Base-by-base conservation (phyloP, 73 alveolate genomes). In the Paramecium caudatum region DNA sequence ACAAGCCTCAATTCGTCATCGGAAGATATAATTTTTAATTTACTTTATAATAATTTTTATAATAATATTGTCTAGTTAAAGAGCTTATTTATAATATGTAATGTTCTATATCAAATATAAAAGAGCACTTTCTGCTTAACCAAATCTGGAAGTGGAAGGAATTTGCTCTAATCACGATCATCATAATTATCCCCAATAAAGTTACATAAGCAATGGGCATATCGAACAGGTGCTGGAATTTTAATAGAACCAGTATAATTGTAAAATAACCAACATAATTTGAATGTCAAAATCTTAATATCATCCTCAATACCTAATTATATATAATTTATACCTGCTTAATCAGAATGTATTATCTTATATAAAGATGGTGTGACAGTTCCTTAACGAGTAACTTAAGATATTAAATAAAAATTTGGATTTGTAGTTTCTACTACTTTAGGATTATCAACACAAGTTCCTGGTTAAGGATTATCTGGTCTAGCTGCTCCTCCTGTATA, bases 181-280 rank as follows among this genome's bases (percentile, higher is more conserved):
- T 85, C 81, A 36, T 90, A 90, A 39, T 95, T 93, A 74, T 94
- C 98, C 47, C 98, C 96, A 41, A 95, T 88, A 80, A 96, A 96
- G 61, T 95, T 91, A 41, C 97, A 97, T 13, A 96, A 94, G 43
- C 95, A 94, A 87, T 96, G 98, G 34, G 99, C 99, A 96, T 95
- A 96, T 91, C 97, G 94, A 16, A 97, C 93, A 37, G 98, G 97
- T 3, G 99, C 96, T 25, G 99, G 99, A 48, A 61, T 86, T 46
- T 96, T 95, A 69, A 97, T 94, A 36, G 98, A 94, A 3, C 99
- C 99, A 47, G 96, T 94, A 95, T 96, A 97, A 90, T 97, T 97
- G 91, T 97, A 96, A 94, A 96, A 97, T 93, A 97, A 95, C 94
- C 92, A 97, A 48, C 98, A 96, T 39, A 96, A 94, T 41, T 97